Base-by-base conservation (phyloP, 768 basidiomycete species). In the Hygrophoropsis aurantiaca region DNA sequence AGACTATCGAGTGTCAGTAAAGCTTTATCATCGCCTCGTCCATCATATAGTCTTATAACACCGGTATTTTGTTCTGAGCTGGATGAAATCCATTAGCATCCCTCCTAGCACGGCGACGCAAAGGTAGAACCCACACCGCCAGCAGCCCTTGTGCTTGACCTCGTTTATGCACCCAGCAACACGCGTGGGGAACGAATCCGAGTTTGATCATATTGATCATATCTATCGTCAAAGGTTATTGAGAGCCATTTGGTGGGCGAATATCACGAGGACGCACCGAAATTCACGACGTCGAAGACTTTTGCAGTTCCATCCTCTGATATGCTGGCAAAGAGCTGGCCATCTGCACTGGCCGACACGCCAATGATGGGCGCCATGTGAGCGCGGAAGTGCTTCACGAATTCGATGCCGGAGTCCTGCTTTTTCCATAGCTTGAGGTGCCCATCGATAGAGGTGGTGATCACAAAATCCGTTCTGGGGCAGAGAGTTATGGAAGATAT, bases 381-480 rank as follows among this genome's bases (percentile, higher is more conserved):
- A 1, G 97, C 93, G 38, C 97, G 85, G 65, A 95, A 99, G 55
- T 94, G 91, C 69, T 99, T 99, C 49, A 98, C 95, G 58, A 97
- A 98, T 70, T 98, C 97, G 59, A 99, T 93, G 4, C 94, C 95
- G 5, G 74, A 65, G 18, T 94, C 89, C 70, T 97, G 94, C 68
- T 99, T 99, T 75, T 97, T 98, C 97, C 97, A 99, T n/a, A 99
- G 69, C 65, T 99, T 99, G 53, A 98, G 67, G 66, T 94, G 88
- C 2, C 97, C 97, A 61, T 98, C 97, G 9, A 93, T 68, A 3
- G 95, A 97, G 1, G 95, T 94, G 6, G 97, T 99, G 40, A 99
- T 77, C 35, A 98, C 61, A 60, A 97, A 99, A 47, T 93, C 85
- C 11, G 93, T 95, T 65, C 95, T 97, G n/a, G n/a, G n/a, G n/a